These are phyloP conservation scores for Claviceps maximensis DNA, from an alignment of 2,329 filamentous ascomycete genomes.

Conservation along the genomic window DNA sequence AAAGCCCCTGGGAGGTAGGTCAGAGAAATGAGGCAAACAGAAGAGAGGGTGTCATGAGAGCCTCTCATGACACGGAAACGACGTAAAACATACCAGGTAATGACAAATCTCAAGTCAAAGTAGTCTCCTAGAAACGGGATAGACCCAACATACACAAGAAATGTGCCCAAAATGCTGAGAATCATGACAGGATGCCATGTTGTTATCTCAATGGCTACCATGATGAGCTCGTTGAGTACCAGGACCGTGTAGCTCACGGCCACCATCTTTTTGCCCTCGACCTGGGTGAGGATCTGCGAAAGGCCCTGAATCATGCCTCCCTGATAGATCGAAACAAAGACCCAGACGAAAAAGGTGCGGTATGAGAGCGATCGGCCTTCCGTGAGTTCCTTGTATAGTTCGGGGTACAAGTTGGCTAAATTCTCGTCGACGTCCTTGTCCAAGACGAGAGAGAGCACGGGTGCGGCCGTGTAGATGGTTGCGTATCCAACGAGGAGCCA, in stretches of 20 bases:
- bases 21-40: background rate
- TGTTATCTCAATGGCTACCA: constrained; percentile 93
- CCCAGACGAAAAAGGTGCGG: constrained; percentile 93
- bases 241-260: constrained; percentile 84
- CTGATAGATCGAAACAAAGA: constrained; percentile 88
- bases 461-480: constrained; percentile 86
- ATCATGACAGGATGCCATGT: constrained; percentile 97
- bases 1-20: constrained; percentile 49
- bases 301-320: constrained; percentile 93
- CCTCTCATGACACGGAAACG: too few relatives aligned
- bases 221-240: constrained; percentile 85
- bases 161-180: constrained; percentile 68
- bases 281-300: constrained; percentile 72
- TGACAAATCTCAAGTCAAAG: constrained; percentile 71
- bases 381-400: constrained; percentile 96
- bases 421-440: constrained; percentile 93
- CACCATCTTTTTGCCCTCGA: constrained; percentile 65
- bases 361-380: constrained; percentile 77
- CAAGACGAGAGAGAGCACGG: constrained; percentile 84
- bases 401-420: constrained; percentile 87
- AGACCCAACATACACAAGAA: constrained; percentile 64
- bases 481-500: constrained; percentile 96
- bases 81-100: constrained; percentile 42
- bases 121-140: constrained; percentile 83
- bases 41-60: background rate